Evolutionary conservation across 495 filamentous ascomycete genomes (phyloP), one percentile per base, ranked within the genome.

Genomic region (Oleoguttula mirabilis): DNA sequence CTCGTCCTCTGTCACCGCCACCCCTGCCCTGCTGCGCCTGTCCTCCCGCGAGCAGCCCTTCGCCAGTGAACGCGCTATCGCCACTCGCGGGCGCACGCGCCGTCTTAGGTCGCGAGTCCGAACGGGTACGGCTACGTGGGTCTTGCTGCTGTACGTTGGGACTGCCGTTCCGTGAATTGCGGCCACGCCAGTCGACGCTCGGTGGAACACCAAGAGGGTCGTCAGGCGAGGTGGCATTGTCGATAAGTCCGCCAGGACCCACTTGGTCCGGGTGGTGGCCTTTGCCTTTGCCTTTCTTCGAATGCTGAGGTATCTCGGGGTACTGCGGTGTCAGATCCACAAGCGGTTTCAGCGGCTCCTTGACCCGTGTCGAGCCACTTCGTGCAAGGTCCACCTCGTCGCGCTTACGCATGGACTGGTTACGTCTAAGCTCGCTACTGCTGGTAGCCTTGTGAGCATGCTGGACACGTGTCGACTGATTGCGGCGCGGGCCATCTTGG

Each of bases 311-410:
- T 15, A 83, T 69, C 45, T 85, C 82, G 32, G 71, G 68, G 55
- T 81, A 84, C n/a, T 68, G 64, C 0, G 84, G 80, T 0, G 76
- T 83, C 15, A 90, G 68, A 50, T 87, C 82, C 10, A 94, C 65
- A 0, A 93, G 68, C 1, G 87, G 80, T 52, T 73, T 78, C 10
- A 66, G 67, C 43, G 55, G 63, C 25, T 58, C 60, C 3, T 10
- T 25, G 3, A 20, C 31, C n/a, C 41, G 46, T 12, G 22, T 41
- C 15, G 54, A 56, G 17, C 28, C 19, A 8, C 39, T 44, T 31
- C 48, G 52, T n/a, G 4, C 27, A 2, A 51, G 37, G 23, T 51
- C 39, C 37, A 23, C 30, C n/a, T 41, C 23, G 14, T 21, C 16
- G 30, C 3, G 32, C 60, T 35, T 24, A 66, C 52, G 42, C 33